Base-by-base conservation (phyloP, 2,329 filamentous ascomycete genomes). In the Fusarium subglutinans region DNA sequence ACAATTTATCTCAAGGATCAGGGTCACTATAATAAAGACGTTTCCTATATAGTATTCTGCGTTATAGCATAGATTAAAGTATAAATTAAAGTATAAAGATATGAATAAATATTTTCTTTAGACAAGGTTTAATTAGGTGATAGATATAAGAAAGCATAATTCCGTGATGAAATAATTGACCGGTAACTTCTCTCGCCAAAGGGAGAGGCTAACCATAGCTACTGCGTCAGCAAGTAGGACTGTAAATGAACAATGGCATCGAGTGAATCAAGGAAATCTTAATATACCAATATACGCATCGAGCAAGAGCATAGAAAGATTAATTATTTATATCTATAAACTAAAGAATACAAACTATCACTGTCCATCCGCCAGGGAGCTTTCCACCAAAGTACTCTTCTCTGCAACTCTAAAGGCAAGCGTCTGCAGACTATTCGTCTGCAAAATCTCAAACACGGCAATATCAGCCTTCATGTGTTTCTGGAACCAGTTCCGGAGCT, bases 11-110 rank as follows among this genome's bases (percentile, higher is more conserved):
- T 40, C 20, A 8, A 40, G 20, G 6, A 40, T 40, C 18, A 13
- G 11, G 6, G 18, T 40, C 2, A 40, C 13, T 40, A 13, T 40
- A 20, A 40, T 20, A 20, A 40, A n/a, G 10, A n/a, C 8, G 8
- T 41, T n/a, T 41, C 13, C 40, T 2, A 6, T n/a, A 0, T n/a
- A n/a, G 22, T n/a, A 15, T 41, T 41, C 22, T 41, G 22, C 40
- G 8, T 15, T 3, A 41, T 41, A n/a, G 6, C 13, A 15, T n/a
- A 15, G 15, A 41, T 41, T 0, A 4, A n/a, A n/a, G 0, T 15
- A 6, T 24, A 24, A 24, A 24, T 24, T 24, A 24, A 24, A 24
- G 24, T 24, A 24, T 41, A 0, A 41, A n/a, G 22, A n/a, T 41
- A 41, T 41, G 4, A 41, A 41, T 15, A n/a, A 15, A 41, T n/a